These are phyloP conservation scores for Primulina huaijiensis DNA, from an alignment of 257 asterid genomes.

Conservation along the genomic window DNA sequence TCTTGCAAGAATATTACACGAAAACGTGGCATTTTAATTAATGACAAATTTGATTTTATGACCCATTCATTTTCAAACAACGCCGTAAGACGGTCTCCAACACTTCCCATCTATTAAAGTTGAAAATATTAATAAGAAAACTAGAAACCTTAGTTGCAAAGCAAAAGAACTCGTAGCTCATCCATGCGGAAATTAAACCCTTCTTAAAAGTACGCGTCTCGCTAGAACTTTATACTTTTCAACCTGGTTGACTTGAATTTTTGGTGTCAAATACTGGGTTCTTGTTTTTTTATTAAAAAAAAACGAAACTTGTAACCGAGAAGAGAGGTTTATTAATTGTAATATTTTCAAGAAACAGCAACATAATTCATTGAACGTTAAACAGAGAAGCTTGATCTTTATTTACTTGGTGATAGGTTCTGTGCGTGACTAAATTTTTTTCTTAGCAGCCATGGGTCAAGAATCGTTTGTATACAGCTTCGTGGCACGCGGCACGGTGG, in stretches of 20 bases:
- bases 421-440: constrained; percentile 12
- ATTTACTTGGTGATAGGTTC: constrained; percentile 20
- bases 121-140: not conserved
- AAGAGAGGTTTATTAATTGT: constrained; percentile 5
- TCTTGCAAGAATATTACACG: not conserved
- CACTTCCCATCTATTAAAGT: too few relatives aligned
- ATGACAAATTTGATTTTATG: too few relatives aligned
- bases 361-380: constrained; percentile 11
- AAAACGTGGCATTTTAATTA: not conserved
- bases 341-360: constrained; percentile 20
- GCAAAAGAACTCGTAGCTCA: constrained; percentile 15
- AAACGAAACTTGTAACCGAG: constrained; percentile 16
- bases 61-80: not conserved
- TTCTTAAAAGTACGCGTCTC: not conserved
- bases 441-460: constrained; percentile 54
- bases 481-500: constrained; percentile 81
- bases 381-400: constrained; percentile 5
- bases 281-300: not conserved
- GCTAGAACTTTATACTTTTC: not conserved
- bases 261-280: not conserved
- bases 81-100: not conserved
- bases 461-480: constrained; percentile 87
- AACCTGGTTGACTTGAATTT: constrained; percentile 15
- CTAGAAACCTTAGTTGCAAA: constrained; percentile 26
- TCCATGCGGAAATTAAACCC: too few relatives aligned